Evolutionary conservation across 2,329 filamentous ascomycete species (phyloP), one percentile per base, ranked within the genome.

Genomic region (Harringtonia aguacate): DNA sequence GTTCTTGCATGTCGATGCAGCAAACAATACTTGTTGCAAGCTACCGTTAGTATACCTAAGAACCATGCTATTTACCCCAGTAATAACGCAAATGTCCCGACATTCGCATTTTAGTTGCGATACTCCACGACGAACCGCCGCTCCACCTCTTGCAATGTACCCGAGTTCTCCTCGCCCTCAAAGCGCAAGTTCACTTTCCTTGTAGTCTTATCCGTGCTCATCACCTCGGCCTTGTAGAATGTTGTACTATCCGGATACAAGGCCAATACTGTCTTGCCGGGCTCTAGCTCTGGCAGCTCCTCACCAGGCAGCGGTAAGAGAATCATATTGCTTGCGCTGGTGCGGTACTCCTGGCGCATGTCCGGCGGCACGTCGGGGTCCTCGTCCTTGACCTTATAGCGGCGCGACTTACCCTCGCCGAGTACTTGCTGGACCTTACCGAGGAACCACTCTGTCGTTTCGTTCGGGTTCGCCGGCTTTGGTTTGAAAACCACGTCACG

Each of bases 221-320:
- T 83, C 9, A 90, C 85, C 53, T 88, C 84, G 2, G 86, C 86
- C 58, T 84, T 81, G 60, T 92, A 92, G 55, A 92, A 90, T 0
- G 84, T 89, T 1, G 86, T 89, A 1, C 86, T 90, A 53, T 87
- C 81, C 0, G 86, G 86, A 56, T 92, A 92, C 46, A 87, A 67
- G 0, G 86, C 86, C 46, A 90, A 67, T 9, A 90, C 85, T 37
- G 79, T 75, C 57, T 82, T 85, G 36, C 84, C 82, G 33, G 75
- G 64, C 30, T 83, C 76, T 46, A 83, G 73, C 34, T 83, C 70
- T 4, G 72, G 64, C 15, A 82, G 66, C 62, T 77, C 49, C 61
- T 66, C 51, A 58, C 67, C 58, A 51, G 68, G 56, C 50, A 75
- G 70, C 3, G 85, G 81, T 45, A 92, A 88, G 3, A 81, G 76